phyloP scores from a whole-genome alignment of 768 basidiomycete genomes.

The Lentinula aciculospora region DNA sequence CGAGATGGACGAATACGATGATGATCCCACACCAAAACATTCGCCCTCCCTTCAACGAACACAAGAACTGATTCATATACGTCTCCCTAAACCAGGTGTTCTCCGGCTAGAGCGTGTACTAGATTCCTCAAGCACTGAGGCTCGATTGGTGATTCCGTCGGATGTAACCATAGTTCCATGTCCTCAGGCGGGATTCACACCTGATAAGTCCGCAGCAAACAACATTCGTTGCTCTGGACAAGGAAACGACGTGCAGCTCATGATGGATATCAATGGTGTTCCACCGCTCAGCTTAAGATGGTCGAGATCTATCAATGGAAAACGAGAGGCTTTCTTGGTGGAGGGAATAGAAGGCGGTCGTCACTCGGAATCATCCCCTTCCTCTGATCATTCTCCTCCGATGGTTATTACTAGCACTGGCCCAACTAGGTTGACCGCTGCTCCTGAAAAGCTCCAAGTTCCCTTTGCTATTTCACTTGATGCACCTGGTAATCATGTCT shows the following conservation, averaged over 20 bases:
- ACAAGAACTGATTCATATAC: slow-evolving; percentile 70
- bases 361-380: slow-evolving; percentile 23
- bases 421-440: slow-evolving; percentile 15
- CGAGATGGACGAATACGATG: slow-evolving; percentile 54
- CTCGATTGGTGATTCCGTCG: slow-evolving; percentile 59
- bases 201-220: slow-evolving; percentile 30
- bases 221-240: slow-evolving; percentile 67
- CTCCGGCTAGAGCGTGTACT: slow-evolving; percentile 70
- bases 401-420: not conserved
- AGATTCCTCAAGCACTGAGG: slow-evolving; percentile 66
- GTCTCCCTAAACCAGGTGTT: slow-evolving; percentile 65
- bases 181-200: slow-evolving; percentile 66
- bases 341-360: slow-evolving; percentile 75
- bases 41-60: slow-evolving; percentile 59
- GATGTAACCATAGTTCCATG: slow-evolving; percentile 78
- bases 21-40: slow-evolving; percentile 33
- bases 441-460: slow-evolving; percentile 56
- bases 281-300: slow-evolving; percentile 76
- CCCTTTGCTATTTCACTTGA: slow-evolving; percentile 64
- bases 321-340: slow-evolving; percentile 67
- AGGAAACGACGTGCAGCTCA: slow-evolving; percentile 47
- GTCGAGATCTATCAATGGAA: slow-evolving; percentile 63
- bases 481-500: slow-evolving; percentile 61
- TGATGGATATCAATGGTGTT: slow-evolving; percentile 65
- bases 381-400: not conserved